Evolutionary conservation across 1,284 basidiomycete species (phyloP).

Genomic region (Trametes sp.): DNA sequence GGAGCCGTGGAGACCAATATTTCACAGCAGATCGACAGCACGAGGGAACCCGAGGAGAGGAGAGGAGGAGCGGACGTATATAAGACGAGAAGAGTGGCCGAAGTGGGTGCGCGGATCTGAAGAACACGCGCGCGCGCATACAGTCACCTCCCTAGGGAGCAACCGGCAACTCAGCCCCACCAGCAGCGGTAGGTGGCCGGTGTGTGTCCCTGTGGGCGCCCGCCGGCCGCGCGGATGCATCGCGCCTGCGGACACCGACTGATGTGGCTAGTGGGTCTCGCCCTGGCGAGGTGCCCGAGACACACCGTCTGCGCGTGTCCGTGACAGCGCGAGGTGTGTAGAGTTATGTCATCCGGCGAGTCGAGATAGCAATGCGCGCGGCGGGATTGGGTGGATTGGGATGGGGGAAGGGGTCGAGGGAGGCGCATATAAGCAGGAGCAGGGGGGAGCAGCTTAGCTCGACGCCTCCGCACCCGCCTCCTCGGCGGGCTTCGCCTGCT

Average conservation of each 20-base stretch:
- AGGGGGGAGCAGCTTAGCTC: constrained; percentile 10
- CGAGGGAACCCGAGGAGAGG: constrained; percentile 9
- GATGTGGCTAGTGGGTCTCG: constrained; percentile 18
- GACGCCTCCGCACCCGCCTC: constrained; percentile 18
- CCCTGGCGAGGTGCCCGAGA: constrained; percentile 14
- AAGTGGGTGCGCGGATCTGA: neutral
- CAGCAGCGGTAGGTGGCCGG: neutral
- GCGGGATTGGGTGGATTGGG: neutral
- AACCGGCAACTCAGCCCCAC: neutral
- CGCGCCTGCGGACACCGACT: constrained; percentile 14
- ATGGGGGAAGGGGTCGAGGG: neutral
- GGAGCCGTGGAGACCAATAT: constrained; percentile 17
- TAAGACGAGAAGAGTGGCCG: neutral
- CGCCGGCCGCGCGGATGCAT: constrained; percentile 1
- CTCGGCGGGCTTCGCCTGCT: constrained; percentile 5
- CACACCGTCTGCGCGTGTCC: constrained; percentile 20
- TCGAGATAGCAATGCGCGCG: neutral
- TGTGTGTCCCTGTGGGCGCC: neutral
- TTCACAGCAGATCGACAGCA: constrained; percentile 22
- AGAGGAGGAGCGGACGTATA: constrained; percentile 10
- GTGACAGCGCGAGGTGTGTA: constrained; percentile 8
- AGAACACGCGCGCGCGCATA: neutral
- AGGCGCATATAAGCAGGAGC: constrained; percentile 12
- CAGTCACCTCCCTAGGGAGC: neutral
- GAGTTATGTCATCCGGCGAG: constrained; percentile 19